These are phyloP conservation scores for Samsoniella hepiali DNA, from an alignment of 2,329 filamentous ascomycete species.

Conservation along the genomic window DNA sequence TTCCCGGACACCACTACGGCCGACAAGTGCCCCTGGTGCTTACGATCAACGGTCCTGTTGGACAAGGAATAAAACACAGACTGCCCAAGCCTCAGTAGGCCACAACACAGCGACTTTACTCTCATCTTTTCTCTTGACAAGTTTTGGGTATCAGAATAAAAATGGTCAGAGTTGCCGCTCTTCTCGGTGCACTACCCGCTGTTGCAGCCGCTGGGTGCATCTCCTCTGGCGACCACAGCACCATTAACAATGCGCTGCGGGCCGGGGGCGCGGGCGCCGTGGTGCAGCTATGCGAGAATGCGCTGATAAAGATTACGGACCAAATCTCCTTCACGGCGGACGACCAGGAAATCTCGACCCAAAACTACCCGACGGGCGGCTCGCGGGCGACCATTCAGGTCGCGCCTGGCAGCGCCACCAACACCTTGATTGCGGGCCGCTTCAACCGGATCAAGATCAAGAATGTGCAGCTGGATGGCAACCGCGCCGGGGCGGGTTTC, in stretches of 20 bases:
- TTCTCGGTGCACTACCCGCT: constrained; percentile 5
- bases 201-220: constrained; percentile 21
- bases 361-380: constrained; percentile 26
- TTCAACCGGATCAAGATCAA: constrained; percentile 24
- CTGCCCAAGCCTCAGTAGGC: too few relatives aligned
- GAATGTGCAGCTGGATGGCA: constrained; percentile 28
- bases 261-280: constrained; percentile 22
- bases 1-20: not conserved
- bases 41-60: too few relatives aligned
- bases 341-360: constrained; percentile 27
- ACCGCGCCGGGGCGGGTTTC: constrained; percentile 24
- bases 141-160: not conserved
- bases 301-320: constrained; percentile 21
- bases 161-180: not conserved
- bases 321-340: constrained; percentile 25
- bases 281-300: constrained; percentile 24
- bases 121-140: too few relatives aligned
- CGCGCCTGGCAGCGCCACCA: constrained; percentile 23
- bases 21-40: not conserved
- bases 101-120: too few relatives aligned
- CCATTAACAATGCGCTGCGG: constrained; percentile 23
- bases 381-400: constrained; percentile 26
- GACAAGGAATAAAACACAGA: not conserved
- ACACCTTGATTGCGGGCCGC: constrained; percentile 24
- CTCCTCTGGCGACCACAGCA: constrained; percentile 23